Evolutionary conservation across 257 asterid genomes (phyloP).

Genomic region (Scutellaria baicalensis): DNA sequence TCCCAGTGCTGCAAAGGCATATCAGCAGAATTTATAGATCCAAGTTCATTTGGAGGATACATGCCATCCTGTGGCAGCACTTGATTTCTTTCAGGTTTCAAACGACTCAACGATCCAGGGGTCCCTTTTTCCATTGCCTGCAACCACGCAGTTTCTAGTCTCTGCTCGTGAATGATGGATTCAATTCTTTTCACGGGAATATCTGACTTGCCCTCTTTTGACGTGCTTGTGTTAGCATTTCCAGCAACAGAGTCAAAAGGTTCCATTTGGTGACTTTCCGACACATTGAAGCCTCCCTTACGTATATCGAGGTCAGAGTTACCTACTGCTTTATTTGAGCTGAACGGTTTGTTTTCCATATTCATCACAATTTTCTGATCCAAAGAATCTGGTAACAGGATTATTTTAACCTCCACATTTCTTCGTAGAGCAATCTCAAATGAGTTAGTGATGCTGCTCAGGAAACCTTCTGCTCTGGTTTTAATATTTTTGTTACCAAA

Average conservation of each 20-base stretch:
- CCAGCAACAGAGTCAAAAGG: constrained; percentile 26
- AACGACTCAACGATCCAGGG: constrained; percentile 46
- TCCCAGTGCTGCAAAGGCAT: constrained; percentile 52
- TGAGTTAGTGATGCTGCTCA: constrained; percentile 90
- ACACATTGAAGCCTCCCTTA: constrained; percentile 16
- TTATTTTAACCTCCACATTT: constrained; percentile 73
- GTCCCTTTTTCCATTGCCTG: constrained; percentile 85
- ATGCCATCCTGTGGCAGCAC: constrained; percentile 70
- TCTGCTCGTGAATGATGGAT: constrained; percentile 78
- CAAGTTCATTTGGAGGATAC: constrained; percentile 29
- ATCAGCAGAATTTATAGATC: constrained; percentile 30
- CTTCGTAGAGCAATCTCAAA: constrained; percentile 70
- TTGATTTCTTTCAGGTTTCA: constrained; percentile 86
- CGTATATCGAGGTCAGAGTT: constrained; percentile 13
- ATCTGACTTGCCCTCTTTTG: constrained; percentile 39
- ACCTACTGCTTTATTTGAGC: constrained; percentile 9
- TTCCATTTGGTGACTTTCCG: constrained; percentile 24
- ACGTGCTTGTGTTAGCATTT: constrained; percentile 21
- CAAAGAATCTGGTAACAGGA: constrained; percentile 42
- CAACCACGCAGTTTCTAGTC: constrained; percentile 88
- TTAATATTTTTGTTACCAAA: constrained; percentile 59
- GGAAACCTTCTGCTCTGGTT: constrained; percentile 85
- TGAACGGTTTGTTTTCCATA: constrained; percentile 13
- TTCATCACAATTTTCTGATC: constrained; percentile 12
- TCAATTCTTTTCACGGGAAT: constrained; percentile 68